Percentiles rank a stretch among this genome's conserved stretches.
Conservation (phyloP, 2,329 filamentous ascomycete genomes). For the Fusarium mangiferae region DNA sequence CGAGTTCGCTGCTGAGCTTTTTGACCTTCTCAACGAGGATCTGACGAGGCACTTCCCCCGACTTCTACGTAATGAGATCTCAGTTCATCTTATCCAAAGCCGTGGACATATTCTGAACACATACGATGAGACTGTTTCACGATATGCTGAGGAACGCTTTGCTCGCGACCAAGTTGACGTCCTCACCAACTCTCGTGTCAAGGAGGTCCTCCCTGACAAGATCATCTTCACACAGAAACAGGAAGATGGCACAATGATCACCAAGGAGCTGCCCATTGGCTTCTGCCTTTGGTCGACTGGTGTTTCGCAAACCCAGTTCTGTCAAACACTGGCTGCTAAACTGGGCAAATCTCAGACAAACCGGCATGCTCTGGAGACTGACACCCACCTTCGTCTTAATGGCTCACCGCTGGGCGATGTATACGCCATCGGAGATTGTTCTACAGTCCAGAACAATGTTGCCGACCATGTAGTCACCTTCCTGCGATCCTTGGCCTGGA, state of each 20-base stretch:
- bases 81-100: conserved; percentile 96
- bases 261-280: conserved; percentile 93
- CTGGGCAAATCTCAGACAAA: conserved; percentile 84
- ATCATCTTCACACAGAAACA: conserved; percentile 90
- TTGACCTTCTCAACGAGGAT: conserved; percentile 96
- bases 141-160: conserved; percentile 91
- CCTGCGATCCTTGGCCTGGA: conserved; percentile 88
- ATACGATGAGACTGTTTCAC: conserved; percentile 93
- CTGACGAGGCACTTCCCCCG: conserved; percentile 84
- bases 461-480: conserved; percentile 92
- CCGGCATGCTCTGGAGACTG: conserved; percentile 90
- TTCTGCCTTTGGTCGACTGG: conserved; percentile 99
- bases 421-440: conserved; percentile 95
- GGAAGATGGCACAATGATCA: conserved; percentile 77
- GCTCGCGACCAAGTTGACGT: conserved; percentile 91
- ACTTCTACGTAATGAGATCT: conserved; percentile 95
- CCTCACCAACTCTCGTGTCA: conserved; percentile 91
- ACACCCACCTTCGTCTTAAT: conserved; percentile 88
- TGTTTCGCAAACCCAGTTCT: conserved; percentile 86
- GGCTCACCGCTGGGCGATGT: conserved; percentile 93
- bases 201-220: conserved; percentile 84
- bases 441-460: conserved; percentile 97
- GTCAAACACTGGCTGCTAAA: conserved; percentile 79
- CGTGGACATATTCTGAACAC: conserved; percentile 96
- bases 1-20: conserved; percentile 96